Conservation (phyloP, 1,139 yeast species). For the Diutina catenulata region DNA sequence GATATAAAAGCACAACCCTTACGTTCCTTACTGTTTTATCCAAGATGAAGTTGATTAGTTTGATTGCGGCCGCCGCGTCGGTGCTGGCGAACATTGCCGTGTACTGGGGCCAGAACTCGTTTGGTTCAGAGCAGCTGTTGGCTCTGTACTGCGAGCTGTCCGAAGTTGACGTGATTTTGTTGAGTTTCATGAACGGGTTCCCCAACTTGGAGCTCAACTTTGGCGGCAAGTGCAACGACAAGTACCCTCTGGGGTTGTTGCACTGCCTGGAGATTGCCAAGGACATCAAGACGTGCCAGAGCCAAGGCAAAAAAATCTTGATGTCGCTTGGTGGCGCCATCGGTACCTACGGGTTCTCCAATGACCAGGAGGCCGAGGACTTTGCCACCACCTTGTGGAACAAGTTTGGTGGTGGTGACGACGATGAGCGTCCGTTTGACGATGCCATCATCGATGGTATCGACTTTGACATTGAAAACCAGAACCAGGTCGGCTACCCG, state of each 20-base stretch:
- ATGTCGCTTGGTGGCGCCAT: conserved; percentile 83
- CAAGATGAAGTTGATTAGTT: not conserved
- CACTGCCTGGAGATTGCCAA: conserved; percentile 55
- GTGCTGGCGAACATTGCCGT: conserved; percentile 34
- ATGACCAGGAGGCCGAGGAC: conserved; percentile 47
- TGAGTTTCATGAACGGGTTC: conserved; percentile 60
- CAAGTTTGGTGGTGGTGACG: conserved; percentile 69
- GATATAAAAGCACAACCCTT: conserved; percentile 1
- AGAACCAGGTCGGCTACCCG: conserved; percentile 41
- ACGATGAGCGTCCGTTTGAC: conserved; percentile 64
- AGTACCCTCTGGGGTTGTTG: conserved; percentile 42
- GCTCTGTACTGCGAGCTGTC: conserved; percentile 57
- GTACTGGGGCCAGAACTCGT: conserved; percentile 89
- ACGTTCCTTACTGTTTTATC: not conserved
- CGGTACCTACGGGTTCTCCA: conserved; percentile 65
- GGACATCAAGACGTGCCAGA: conserved; percentile 78
- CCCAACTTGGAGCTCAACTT: conserved; percentile 50
- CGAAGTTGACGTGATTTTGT: conserved; percentile 57
- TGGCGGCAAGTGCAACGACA: conserved; percentile 50
- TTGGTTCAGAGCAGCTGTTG: conserved; percentile 55
- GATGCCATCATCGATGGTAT: conserved; percentile 33
- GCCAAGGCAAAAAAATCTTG: conserved; percentile 61
- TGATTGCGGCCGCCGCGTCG: not conserved
- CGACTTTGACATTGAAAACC: conserved; percentile 35
- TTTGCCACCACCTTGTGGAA: conserved; percentile 79